Conservation (phyloP, 495 filamentous ascomycete species). For the Trypethelium eluteriae region DNA sequence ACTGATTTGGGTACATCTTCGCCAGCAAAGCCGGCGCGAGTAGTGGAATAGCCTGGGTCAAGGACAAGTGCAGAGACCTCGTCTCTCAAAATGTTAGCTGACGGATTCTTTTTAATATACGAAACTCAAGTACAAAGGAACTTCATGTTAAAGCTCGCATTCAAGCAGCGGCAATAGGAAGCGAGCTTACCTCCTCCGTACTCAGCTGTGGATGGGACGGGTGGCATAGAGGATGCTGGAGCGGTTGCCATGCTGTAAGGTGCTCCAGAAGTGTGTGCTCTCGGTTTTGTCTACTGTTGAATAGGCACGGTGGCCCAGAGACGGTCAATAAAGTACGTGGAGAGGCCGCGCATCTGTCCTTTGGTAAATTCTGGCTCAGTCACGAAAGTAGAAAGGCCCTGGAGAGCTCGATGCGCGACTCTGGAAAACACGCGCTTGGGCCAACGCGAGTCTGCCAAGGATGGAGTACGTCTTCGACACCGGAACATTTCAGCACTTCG, state of each 20-base stretch:
- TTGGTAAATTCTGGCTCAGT: neutral
- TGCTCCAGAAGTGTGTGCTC: neutral
- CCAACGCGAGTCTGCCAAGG: neutral
- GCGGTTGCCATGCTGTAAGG: conserved; percentile 1
- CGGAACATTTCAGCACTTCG: neutral
- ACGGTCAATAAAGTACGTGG: no score
- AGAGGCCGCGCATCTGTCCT: neutral
- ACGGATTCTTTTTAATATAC: neutral
- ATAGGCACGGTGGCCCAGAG: no score
- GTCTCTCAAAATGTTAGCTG: conserved; percentile 46
- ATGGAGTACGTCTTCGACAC: neutral
- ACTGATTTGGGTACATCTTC: conserved; percentile 95
- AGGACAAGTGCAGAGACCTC: conserved; percentile 95
- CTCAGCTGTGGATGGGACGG: neutral
- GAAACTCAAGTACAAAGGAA: neutral
- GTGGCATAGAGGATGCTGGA: neutral
- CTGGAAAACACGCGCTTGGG: conserved; percentile 7
- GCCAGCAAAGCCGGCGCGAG: conserved; percentile 91
- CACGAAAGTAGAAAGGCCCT: no score
- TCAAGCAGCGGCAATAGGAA: neutral
- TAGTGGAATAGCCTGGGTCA: conserved; percentile 83
- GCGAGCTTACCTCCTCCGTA: conserved; percentile 13
- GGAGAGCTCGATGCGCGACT: no score
- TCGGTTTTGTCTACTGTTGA: neutral
- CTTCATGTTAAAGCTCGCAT: no score